phyloP scores from a whole-genome alignment of 75 land plant genomes.

The Picea sitchensis region DNA sequence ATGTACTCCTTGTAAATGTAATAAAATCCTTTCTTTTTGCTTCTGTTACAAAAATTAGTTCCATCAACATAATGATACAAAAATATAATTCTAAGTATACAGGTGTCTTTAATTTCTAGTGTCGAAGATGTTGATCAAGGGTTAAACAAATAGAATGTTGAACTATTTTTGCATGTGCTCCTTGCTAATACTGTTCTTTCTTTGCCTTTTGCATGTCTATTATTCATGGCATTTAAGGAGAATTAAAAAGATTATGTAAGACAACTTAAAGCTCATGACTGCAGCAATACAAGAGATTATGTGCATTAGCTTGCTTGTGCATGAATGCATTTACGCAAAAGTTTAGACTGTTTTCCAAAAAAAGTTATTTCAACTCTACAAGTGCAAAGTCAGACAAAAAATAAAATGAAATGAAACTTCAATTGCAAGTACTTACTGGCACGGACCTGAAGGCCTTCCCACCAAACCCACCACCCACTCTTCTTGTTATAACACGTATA shows the following conservation, averaged over 20 bases:
- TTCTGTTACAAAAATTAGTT: too few species aligned
- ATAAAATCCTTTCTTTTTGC: too few species aligned
- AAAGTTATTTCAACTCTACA: neutral
- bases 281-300: neutral
- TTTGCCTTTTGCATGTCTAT: too few species aligned
- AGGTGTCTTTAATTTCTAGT: too few species aligned
- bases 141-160: too few species aligned
- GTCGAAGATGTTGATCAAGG: too few species aligned
- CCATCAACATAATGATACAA: too few species aligned
- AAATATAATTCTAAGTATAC: too few species aligned
- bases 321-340: neutral
- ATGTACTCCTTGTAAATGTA: too few species aligned
- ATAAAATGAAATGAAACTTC: neutral
- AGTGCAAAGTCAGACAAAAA: neutral
- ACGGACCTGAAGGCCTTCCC: slow-evolving; percentile 71
- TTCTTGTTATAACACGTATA: slow-evolving; percentile 88
- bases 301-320: neutral
- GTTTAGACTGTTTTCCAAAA: too few species aligned
- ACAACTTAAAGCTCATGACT: neutral
- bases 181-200: too few species aligned
- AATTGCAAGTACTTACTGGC: slow-evolving; percentile 39
- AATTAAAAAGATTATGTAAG: neutral
- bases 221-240: neutral
- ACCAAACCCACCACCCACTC: slow-evolving; percentile 96
- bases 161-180: too few species aligned